Percentiles rank a stretch among this genome's conserved stretches.
Evolutionary conservation across 2,329 filamentous ascomycete species (phyloP).

Genomic region (Fusarium lateritium): DNA sequence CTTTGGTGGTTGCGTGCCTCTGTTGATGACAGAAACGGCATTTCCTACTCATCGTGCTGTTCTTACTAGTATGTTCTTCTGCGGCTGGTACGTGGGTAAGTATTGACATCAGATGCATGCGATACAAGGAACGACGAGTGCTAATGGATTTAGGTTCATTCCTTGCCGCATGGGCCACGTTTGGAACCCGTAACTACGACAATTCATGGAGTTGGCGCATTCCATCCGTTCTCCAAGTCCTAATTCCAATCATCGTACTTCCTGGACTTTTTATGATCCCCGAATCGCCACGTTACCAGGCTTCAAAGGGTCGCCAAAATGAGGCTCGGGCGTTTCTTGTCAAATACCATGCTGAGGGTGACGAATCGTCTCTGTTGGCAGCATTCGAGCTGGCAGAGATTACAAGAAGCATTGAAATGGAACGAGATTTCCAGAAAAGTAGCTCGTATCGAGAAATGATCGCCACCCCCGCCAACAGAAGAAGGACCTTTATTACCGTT

Average conservation of each 20-base stretch:
- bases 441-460: conserved; percentile 20
- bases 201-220: conserved; percentile 61
- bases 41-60: conserved; percentile 31
- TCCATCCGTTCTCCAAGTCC: conserved; percentile 62
- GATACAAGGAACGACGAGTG: too few relatives aligned
- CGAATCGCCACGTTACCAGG: conserved; percentile 20
- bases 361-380: conserved; percentile 8
- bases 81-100: conserved; percentile 25
- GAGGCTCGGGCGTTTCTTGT: conserved; percentile 12
- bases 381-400: conserved; percentile 28
- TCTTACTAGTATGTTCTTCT: conserved; percentile 16
- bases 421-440: conserved; percentile 1
- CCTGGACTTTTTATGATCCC: conserved; percentile 21
- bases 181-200: conserved; percentile 24
- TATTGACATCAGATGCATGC: too few relatives aligned
- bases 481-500: conserved; percentile 23
- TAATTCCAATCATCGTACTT: conserved; percentile 44
- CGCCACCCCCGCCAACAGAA: conserved; percentile 19
- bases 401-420: conserved; percentile 23
- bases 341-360: conserved; percentile 27
- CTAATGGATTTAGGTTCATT: conserved; percentile 2
- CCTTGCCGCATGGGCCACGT: conserved; percentile 31
- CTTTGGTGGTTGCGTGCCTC: conserved; percentile 16
- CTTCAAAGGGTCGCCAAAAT: conserved; percentile 11
- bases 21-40: conserved; percentile 30